Evolutionary conservation across 1,139 yeast species (phyloP).

Genomic region (Geotrichum fermentans): DNA sequence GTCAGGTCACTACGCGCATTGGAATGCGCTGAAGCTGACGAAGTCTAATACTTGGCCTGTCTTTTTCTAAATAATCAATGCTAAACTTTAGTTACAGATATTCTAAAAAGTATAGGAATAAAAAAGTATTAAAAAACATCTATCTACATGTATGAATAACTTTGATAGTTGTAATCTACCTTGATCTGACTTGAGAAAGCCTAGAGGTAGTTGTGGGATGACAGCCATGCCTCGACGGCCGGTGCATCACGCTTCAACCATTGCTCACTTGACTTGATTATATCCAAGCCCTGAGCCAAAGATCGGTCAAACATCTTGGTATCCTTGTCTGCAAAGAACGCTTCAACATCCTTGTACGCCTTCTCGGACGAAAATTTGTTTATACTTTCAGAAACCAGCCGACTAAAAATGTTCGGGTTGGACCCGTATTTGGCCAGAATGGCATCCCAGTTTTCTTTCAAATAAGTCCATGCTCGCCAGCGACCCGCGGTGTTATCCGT

Average conservation of each 20-base stretch:
- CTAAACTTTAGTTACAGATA: too few species aligned
- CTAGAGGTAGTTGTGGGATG: constrained; percentile 22
- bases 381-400: constrained; percentile 51
- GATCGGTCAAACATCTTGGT: constrained; percentile 41
- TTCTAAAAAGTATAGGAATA: too few species aligned
- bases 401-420: constrained; percentile 59
- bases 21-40: too few species aligned
- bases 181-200: too few species aligned
- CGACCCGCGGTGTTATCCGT: constrained; percentile 50
- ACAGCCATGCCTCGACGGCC: constrained; percentile 36
- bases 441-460: constrained; percentile 50
- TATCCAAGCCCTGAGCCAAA: constrained; percentile 35
- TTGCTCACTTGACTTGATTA: constrained; percentile 29
- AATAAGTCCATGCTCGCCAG: constrained; percentile 50
- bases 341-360: constrained; percentile 44
- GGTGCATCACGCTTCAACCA: constrained; percentile 35
- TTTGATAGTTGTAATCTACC: too few species aligned
- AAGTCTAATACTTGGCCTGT: too few species aligned
- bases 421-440: constrained; percentile 48
- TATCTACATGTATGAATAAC: too few species aligned
- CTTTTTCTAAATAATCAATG: too few species aligned
- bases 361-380: constrained; percentile 45
- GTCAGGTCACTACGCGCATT: too few species aligned
- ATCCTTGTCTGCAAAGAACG: constrained; percentile 53
- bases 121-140: too few species aligned